These are phyloP conservation scores for Pestalotiopsis sp. DNA, from an alignment of 2,329 filamentous ascomycete genomes.

Conservation along the genomic window DNA sequence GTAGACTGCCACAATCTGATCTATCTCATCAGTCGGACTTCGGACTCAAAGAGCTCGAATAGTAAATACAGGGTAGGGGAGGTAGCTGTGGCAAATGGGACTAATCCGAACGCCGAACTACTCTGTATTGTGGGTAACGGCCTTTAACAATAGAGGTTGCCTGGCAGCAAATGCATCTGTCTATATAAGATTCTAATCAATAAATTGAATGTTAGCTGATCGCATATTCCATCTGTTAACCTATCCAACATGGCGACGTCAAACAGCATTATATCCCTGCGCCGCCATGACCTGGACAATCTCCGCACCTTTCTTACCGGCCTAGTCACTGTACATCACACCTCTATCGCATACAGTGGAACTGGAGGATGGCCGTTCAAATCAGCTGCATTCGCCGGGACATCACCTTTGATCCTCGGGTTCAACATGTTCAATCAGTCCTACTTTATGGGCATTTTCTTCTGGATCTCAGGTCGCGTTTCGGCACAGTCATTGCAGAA, in stretches of 20 bases:
- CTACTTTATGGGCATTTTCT: conserved; percentile 24
- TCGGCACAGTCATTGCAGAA: conserved; percentile 20
- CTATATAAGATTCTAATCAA: too few species aligned
- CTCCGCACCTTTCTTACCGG: conserved; percentile 18
- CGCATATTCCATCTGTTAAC: neutral
- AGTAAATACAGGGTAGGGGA: neutral
- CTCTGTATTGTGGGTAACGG: neutral
- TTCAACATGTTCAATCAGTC: conserved; percentile 23
- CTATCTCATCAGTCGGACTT: too few species aligned
- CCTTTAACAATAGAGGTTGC: too few species aligned
- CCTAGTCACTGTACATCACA: conserved; percentile 24
- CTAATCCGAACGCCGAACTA: neutral
- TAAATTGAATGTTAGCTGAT: neutral
- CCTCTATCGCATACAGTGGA: conserved; percentile 22
- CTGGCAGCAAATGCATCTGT: too few species aligned
- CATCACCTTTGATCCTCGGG: conserved; percentile 16
- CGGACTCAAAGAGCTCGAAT: too few species aligned
- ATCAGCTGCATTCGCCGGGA: conserved; percentile 7
- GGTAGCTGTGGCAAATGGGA: neutral
- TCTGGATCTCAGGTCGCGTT: conserved; percentile 19
- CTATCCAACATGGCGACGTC: conserved; percentile 14
- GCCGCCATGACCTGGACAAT: conserved; percentile 22
- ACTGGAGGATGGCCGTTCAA: conserved; percentile 15
- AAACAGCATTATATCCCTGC: conserved; percentile 17
- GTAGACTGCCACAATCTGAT: too few species aligned